phyloP scores from a whole-genome alignment of 2,329 filamentous ascomycete genomes.

The Alternaria arbusti region DNA sequence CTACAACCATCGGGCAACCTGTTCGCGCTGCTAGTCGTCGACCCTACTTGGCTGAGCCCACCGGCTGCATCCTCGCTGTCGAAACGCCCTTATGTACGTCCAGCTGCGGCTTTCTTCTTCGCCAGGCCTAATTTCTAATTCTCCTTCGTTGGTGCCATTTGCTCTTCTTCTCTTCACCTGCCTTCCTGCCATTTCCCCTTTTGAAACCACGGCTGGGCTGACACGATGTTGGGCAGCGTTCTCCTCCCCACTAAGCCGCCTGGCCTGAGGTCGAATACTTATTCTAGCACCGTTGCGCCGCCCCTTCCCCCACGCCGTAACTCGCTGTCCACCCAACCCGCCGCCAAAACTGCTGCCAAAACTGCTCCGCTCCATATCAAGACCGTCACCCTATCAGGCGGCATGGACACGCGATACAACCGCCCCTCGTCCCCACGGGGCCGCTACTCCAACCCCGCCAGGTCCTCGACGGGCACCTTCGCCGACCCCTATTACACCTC shows the following conservation, averaged over 20 bases:
- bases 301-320: slow-evolving; percentile 36
- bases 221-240: slow-evolving; percentile 46
- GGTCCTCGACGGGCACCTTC: slow-evolving; percentile 48
- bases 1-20: slow-evolving; percentile 22
- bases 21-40: slow-evolving; percentile 17
- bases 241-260: slow-evolving; percentile 31
- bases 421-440: slow-evolving; percentile 44
- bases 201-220: slow-evolving; percentile 23
- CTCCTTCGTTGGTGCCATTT: slow-evolving; percentile 19
- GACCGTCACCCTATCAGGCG: slow-evolving; percentile 25
- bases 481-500: slow-evolving; percentile 42
- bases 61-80: slow-evolving; percentile 3
- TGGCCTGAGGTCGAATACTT: slow-evolving; percentile 27
- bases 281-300: slow-evolving; percentile 25
- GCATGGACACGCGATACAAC: slow-evolving; percentile 46
- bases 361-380: slow-evolving; percentile 30
- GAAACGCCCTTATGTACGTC: slow-evolving; percentile 44
- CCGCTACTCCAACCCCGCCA: slow-evolving; percentile 39
- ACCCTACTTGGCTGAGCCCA: slow-evolving; percentile 11
- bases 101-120: slow-evolving; percentile 32
- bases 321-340: slow-evolving; percentile 27
- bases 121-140: slow-evolving; percentile 28
- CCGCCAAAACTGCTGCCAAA: slow-evolving; percentile 27
- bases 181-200: neutral
- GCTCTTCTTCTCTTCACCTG: neutral